Evolutionary conservation across 768 basidiomycete species (phyloP).

Genomic region (Dacryopinax spathularia): DNA sequence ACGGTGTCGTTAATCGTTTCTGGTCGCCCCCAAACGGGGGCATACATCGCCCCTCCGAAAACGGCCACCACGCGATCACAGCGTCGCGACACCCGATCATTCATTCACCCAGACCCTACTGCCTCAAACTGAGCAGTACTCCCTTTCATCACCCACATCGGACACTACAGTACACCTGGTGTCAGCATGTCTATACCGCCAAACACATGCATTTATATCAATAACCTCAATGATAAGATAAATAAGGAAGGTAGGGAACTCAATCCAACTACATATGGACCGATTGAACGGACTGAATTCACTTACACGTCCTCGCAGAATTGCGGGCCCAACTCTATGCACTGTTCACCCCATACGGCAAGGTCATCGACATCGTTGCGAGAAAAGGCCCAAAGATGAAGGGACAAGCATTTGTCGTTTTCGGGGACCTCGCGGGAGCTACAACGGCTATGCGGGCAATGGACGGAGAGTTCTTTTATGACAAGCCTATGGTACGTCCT

Average conservation of each 20-base stretch:
- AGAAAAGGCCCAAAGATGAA: slow-evolving; percentile 73
- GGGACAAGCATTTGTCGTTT: slow-evolving; percentile 93
- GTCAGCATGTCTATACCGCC: slow-evolving; percentile 40
- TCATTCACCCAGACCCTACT: no score
- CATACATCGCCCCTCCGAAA: neutral
- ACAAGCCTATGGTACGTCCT: slow-evolving; percentile 68
- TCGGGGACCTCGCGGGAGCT: slow-evolving; percentile 76
- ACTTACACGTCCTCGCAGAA: no score
- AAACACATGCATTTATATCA: slow-evolving; percentile 77
- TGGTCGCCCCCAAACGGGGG: neutral
- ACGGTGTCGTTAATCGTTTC: neutral
- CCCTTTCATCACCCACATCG: neutral
- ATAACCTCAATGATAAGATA: slow-evolving; percentile 84
- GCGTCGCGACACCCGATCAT: no score
- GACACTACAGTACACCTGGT: neutral
- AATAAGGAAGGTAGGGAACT: slow-evolving; percentile 48
- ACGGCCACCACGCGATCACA: neutral
- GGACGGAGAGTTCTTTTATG: slow-evolving; percentile 85
- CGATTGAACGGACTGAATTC: neutral
- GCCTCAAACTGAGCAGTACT: no score
- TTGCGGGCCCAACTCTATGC: slow-evolving; percentile 66
- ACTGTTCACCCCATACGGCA: slow-evolving; percentile 87
- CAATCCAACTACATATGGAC: neutral
- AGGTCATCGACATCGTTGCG: slow-evolving; percentile 84
- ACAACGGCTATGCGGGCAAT: slow-evolving; percentile 87